Evolutionary conservation across 176 grass and related monocot species (phyloP), one percentile per base, ranked within the genome.

Genomic region (Rhynchospora pubera): DNA sequence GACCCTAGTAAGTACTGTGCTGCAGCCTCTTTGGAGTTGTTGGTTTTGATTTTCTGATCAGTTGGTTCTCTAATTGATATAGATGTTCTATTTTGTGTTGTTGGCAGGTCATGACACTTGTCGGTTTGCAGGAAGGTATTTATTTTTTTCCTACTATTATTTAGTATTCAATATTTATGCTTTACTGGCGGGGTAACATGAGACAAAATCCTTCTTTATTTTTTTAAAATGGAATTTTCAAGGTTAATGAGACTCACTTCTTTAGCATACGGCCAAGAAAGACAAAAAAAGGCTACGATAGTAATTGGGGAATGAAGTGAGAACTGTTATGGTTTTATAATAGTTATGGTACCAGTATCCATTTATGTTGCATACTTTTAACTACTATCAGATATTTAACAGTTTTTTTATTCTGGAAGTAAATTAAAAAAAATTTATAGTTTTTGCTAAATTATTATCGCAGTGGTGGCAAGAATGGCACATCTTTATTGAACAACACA

Each of bases 401-500:
- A 43, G 15, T 15, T 18, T 74, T n/a, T 68, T 39, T 74, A 21
- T 52, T 51, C 9, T 13, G 44, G 7, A 48, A 68, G 34, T 66
- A 32, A 24, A 26, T 66, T 66, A 42, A 14, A 51, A 52, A 43
- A 13, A 1, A 43, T 52, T 63, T 44, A 19, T 26, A 72, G 19
- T n/a, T 73, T 62, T 45, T 76, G 48, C 13, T 16, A 45, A 0
- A 14, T 28, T 76, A 30, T 76, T 14, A 69, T 50, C 82, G 75
- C 87, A 91, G 90, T 14, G 85, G 89, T 5, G 91, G 82, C 11
- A 94, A 89, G 88, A 97, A 97, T 42, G 88, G 88, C 61, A 84
- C 90, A 4, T 45, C 92, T 61, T 53, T 94, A 62, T 61, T 94
- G 83, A 97, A 97, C 34, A 84, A 85, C 24, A 89, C 88, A 11